phyloP scores from a whole-genome alignment of 2,329 filamentous ascomycete genomes.

The Aphanoascus verrucosus region DNA sequence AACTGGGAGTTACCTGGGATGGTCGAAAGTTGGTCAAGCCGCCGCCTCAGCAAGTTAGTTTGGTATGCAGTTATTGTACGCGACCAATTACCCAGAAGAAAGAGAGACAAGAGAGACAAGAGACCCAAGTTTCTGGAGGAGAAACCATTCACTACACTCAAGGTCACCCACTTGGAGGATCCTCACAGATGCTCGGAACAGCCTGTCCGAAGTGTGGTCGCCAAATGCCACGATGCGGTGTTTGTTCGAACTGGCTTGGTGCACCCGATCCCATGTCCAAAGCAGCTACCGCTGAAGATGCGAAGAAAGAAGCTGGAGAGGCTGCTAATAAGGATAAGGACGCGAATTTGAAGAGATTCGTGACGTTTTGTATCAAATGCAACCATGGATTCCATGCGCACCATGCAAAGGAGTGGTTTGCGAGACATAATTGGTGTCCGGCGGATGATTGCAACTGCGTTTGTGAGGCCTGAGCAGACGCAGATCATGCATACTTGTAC shows the following conservation, averaged over 20 bases:
- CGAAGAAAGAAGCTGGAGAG: constrained; percentile 15
- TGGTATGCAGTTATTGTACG: constrained; percentile 53
- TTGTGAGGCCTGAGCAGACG: constrained; percentile 31
- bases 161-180: constrained; percentile 29
- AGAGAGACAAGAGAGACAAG: constrained; percentile 18
- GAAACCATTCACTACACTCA: constrained; percentile 29
- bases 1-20: constrained; percentile 41
- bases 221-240: constrained; percentile 52
- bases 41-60: constrained; percentile 43
- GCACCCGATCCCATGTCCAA: constrained; percentile 44
- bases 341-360: constrained; percentile 45
- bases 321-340: too few relatives aligned
- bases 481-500: too few relatives aligned
- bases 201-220: constrained; percentile 52
- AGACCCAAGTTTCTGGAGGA: constrained; percentile 5
- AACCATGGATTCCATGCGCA: constrained; percentile 54
- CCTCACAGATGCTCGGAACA: constrained; percentile 37
- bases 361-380: constrained; percentile 53
- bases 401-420: constrained; percentile 54
- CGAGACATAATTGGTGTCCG: constrained; percentile 43
- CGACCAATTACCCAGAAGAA: constrained; percentile 42
- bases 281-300: constrained; percentile 28
- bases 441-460: constrained; percentile 46
- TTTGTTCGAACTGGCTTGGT: constrained; percentile 53
- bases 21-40: constrained; percentile 41